Conservation (phyloP, 306 rosid genomes). For the Vicia sativa region DNA sequence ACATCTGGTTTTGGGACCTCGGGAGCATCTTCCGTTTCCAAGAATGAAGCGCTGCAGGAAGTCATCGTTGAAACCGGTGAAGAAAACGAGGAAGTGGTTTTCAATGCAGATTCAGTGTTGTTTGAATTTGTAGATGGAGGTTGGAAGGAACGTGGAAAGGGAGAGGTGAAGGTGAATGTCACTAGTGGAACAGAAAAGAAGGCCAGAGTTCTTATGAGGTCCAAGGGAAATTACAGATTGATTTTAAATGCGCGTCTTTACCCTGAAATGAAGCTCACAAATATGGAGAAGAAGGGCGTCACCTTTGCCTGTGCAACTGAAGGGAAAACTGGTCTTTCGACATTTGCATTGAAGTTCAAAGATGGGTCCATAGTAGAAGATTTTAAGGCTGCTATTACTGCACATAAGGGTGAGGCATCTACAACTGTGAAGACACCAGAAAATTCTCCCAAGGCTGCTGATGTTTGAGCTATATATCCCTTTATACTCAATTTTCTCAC, state of each 20-base stretch:
- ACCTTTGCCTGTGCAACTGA: slow-evolving; percentile 89
- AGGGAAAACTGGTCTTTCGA: slow-evolving; percentile 70
- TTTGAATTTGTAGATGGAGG: slow-evolving; percentile 76
- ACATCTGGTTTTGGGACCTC: slow-evolving; percentile 63
- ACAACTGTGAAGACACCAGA: slow-evolving; percentile 67
- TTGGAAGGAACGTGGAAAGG: slow-evolving; percentile 99
- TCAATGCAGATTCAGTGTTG: slow-evolving; percentile 72
- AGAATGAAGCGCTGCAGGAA: slow-evolving; percentile 77
- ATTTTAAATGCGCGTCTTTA: slow-evolving; percentile 85
- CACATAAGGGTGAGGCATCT: slow-evolving; percentile 60
- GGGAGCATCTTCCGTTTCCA: slow-evolving; percentile 54
- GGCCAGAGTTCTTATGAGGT: slow-evolving; percentile 82
- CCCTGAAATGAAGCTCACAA: slow-evolving; percentile 85
- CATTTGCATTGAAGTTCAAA: slow-evolving; percentile 90
- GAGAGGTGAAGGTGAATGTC: slow-evolving; percentile 81
- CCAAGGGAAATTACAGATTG: slow-evolving; percentile 78
- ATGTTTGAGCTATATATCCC: slow-evolving; percentile 42
- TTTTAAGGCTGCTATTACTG: slow-evolving; percentile 64
- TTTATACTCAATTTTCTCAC: slow-evolving; percentile 29
- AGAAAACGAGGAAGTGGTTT: slow-evolving; percentile 78
- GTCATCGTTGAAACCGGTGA: slow-evolving; percentile 91
- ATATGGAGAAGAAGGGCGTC: slow-evolving; percentile 90
- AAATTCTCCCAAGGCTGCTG: slow-evolving; percentile 72
- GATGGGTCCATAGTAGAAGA: slow-evolving; percentile 74
- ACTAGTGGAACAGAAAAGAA: slow-evolving; percentile 56